phyloP scores from a whole-genome alignment of 2,329 filamentous ascomycete species.

The Sporothrix luriei region DNA sequence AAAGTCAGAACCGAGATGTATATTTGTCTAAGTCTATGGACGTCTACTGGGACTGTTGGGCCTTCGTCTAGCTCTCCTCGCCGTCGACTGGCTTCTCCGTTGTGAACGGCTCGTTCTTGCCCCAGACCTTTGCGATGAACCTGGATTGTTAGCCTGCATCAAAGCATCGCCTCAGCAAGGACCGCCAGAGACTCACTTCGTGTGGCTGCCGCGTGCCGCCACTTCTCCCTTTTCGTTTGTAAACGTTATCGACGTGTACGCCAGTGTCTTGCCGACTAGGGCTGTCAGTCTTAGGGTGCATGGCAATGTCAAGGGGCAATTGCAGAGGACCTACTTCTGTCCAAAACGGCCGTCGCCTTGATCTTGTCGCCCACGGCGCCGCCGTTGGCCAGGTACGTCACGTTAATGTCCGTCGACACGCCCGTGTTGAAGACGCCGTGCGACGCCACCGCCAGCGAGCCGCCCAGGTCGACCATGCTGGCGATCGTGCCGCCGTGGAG shows the following conservation, averaged over 20 bases:
- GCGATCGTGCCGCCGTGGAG: conserved; percentile 79
- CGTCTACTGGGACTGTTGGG: not conserved
- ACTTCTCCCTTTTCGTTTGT: conserved; percentile 61
- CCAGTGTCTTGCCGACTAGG: conserved; percentile 64
- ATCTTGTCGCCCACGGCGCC: conserved; percentile 61
- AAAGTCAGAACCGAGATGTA: not conserved
- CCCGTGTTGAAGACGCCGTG: conserved; percentile 65
- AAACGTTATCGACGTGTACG: conserved; percentile 63
- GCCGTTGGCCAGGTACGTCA: conserved; percentile 64
- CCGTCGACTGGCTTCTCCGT: conserved; percentile 32
- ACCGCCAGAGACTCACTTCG: conserved; percentile 54
- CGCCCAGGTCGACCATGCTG: conserved; percentile 69
- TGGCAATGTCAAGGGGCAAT: not conserved
- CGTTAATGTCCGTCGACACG: conserved; percentile 67
- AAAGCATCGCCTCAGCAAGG: not conserved
- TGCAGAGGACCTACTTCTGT: conserved; percentile 56
- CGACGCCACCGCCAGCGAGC: conserved; percentile 66
- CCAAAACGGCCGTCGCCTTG: conserved; percentile 59
- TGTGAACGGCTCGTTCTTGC: conserved; percentile 35
- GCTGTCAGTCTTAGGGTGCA: not conserved
- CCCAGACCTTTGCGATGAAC: conserved; percentile 40
- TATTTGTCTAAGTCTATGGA: conserved; percentile 12
- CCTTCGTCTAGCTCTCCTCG: conserved; percentile 35
- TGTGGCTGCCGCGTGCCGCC: conserved; percentile 65
- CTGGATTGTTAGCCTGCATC: conserved; percentile 21